Base-by-base conservation (phyloP, 345 rosid genomes). In the Citrus medica region DNA sequence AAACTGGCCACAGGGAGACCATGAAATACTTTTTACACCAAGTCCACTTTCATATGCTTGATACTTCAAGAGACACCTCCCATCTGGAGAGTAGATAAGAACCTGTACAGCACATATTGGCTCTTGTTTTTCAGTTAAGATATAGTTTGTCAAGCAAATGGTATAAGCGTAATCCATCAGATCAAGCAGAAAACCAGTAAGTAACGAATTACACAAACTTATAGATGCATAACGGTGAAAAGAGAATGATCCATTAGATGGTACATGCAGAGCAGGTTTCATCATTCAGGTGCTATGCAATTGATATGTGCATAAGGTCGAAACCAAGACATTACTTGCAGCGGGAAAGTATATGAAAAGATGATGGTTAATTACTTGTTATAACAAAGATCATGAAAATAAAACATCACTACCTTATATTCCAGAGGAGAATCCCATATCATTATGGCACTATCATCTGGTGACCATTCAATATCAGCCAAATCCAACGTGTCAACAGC, bases 1-100 rank as follows among this genome's bases (percentile, higher is more conserved):
- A 92, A 88, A 96, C 83, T 92, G 98, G 65, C 98, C 98, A 83
- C 95, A 96, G 17, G 99, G 97, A 78, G 98, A 96, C 97, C 99
- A 96, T 28, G 94, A 91, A 79, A 96, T 90, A 73, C 87, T 88
- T 74, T 96, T 96, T 51, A 96, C 98, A 78, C 99, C 98, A 69
- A 96, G 87, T 40, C 99, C 99, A 83, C 99, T 90, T 77, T 96
- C 98, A 80, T 94, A 96, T 51, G 99, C 97, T 83, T 92, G 99
- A 66, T 96, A 92, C 89, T 94, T 96, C 73, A 85, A 90, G 35
- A 96, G 87, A 84, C 97, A 94, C 84, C 97, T 90, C 67, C 99
- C 98, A 83, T 96, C 99, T 37, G 98, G 98, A 35, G 99, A 94
- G 86, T 96, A 91, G 62, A 89, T 87, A 69, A 96, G 89, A 86